Conservation (phyloP, 2,329 filamentous ascomycete species). For the Venturia asperata region DNA sequence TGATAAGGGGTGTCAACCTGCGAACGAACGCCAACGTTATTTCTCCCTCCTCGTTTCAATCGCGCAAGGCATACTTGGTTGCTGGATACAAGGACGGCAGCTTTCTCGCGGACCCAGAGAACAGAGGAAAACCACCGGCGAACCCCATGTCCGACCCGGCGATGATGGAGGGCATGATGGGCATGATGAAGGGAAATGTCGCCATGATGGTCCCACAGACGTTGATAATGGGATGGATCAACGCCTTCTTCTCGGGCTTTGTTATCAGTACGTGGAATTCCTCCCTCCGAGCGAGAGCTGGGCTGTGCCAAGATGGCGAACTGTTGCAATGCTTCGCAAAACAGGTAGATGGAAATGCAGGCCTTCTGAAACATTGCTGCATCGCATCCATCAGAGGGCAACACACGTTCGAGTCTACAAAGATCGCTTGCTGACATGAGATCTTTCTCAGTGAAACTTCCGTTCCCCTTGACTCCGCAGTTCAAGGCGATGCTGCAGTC, state of each 20-base stretch:
- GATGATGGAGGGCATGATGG: conserved; percentile 99
- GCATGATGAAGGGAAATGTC: conserved; percentile 99
- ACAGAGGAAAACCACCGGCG: conserved; percentile 74
- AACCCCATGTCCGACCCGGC: conserved; percentile 95
- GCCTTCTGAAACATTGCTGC: conserved; percentile 5
- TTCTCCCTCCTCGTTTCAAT: conserved; percentile 67
- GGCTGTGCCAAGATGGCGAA: conserved; percentile 3
- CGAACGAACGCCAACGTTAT: conserved; percentile 77
- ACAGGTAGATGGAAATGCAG: conserved; percentile 8
- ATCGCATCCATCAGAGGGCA: conserved; percentile 6
- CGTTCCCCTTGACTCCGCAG: conserved; percentile 94
- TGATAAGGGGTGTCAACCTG: conserved; percentile 76
- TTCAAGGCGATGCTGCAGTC: conserved; percentile 99
- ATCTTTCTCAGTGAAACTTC: conserved; percentile 68
- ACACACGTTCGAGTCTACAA: neutral
- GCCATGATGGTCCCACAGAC: conserved; percentile 99
- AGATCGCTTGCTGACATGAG: conserved; percentile 26
- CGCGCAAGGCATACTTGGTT: conserved; percentile 73
- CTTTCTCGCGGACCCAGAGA: conserved; percentile 84
- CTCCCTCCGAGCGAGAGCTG: neutral
- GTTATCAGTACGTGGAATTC: conserved; percentile 68
- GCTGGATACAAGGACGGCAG: conserved; percentile 76
- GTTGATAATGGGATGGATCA: conserved; percentile 99
- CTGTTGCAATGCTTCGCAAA: neutral
- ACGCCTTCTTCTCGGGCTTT: conserved; percentile 96